Evolutionary conservation across 2,329 filamentous ascomycete genomes (phyloP).

Genomic region (Diaporthe caulivora): DNA sequence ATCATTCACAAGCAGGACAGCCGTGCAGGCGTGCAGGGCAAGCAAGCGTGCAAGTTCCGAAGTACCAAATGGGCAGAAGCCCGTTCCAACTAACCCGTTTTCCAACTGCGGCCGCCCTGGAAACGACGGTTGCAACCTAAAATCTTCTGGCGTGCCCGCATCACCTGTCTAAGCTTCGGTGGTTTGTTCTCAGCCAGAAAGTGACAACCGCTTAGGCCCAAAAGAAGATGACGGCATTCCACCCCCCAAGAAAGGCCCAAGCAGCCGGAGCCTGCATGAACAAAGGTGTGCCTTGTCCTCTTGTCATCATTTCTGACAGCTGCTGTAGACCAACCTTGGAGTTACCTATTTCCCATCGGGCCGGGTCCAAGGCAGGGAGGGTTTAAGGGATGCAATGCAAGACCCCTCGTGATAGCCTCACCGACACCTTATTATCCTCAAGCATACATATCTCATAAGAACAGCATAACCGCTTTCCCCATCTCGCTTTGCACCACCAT

Average conservation of each 20-base stretch:
- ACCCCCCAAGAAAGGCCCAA: not conserved
- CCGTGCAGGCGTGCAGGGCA: too few species aligned
- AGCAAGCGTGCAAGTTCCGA: too few species aligned
- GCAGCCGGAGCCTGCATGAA: not conserved
- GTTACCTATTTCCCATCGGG: not conserved
- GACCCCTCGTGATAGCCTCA: constrained; percentile 18
- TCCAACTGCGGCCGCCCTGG: constrained; percentile 5
- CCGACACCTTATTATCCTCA: not conserved
- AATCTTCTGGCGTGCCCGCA: not conserved
- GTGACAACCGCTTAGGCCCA: not conserved
- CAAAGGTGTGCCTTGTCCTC: not conserved
- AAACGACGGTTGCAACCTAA: constrained; percentile 22
- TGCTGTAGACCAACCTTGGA: not conserved
- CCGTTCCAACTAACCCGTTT: not conserved
- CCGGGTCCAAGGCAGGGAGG: too few species aligned
- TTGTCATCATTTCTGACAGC: not conserved
- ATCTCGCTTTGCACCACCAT: constrained; percentile 19
- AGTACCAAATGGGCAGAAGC: not conserved
- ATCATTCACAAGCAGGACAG: not conserved
- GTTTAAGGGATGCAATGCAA: too few species aligned
- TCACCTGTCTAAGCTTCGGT: not conserved
- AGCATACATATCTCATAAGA: not conserved
- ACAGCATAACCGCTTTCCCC: constrained; percentile 1
- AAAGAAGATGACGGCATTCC: constrained; percentile 3
- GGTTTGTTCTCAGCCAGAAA: too few species aligned